A percentile compares a stretch with the other conserved stretches of the same genome.
Conservation (phyloP, 768 basidiomycete genomes). For the Boletus pseudopeckii region DNA sequence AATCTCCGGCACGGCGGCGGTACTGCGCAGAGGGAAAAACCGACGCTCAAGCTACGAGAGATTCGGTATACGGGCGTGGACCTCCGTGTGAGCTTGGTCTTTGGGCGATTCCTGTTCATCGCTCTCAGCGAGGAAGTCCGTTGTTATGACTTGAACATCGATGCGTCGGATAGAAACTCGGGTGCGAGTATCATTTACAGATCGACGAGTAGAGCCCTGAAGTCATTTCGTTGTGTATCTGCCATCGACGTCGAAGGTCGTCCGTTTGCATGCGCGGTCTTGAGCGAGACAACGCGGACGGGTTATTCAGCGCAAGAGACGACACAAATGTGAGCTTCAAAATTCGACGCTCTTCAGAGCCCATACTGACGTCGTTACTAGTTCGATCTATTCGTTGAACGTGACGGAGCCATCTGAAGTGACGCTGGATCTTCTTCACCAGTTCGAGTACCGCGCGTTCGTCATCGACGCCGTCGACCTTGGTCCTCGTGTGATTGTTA, state of each 20-base stretch:
- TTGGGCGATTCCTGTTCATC: constrained; percentile 15
- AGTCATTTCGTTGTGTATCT: constrained; percentile 7
- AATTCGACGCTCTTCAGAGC: background rate
- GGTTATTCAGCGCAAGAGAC: background rate
- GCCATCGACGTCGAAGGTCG: constrained; percentile 10
- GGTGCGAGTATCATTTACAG: constrained; percentile 10
- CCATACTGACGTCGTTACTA: background rate
- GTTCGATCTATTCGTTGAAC: constrained; percentile 11
- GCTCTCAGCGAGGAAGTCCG: constrained; percentile 12
- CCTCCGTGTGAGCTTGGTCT: constrained; percentile 3
- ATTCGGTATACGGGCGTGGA: constrained; percentile 6
- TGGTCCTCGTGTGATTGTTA: constrained; percentile 15
- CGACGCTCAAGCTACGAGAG: background rate
- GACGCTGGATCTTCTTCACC: constrained; percentile 11
- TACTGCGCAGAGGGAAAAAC: background rate
- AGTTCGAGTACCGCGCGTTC: constrained; percentile 4
- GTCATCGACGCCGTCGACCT: constrained; percentile 1
- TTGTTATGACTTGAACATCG: constrained; percentile 12
- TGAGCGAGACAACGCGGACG: background rate
- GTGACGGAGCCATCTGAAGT: background rate
- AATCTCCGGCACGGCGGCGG: background rate
- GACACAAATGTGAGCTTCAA: constrained; percentile 2
- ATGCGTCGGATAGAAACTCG: background rate
- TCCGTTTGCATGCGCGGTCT: constrained; percentile 14
- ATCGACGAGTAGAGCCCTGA: background rate